phyloP scores from a whole-genome alignment of 129 eudicot genomes.

The Helichrysum umbraculigerum region DNA sequence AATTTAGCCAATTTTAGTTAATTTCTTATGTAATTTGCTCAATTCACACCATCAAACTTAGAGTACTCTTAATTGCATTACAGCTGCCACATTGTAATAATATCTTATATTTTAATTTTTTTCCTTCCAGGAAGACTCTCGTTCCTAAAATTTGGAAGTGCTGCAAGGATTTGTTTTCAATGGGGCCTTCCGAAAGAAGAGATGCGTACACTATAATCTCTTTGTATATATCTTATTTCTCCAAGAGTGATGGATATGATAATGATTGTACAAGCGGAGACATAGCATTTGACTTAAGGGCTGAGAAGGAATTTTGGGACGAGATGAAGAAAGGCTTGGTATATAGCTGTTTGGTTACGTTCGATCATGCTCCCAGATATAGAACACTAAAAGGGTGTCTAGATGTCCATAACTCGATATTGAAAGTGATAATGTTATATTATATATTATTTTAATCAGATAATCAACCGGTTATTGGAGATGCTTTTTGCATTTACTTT shows the following conservation, averaged over 20 bases:
- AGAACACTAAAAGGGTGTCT: neutral
- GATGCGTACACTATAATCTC: constrained; percentile 87
- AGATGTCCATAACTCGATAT: neutral
- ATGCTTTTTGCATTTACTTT: neutral
- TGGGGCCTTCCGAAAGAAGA: constrained; percentile 78
- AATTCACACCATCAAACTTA: neutral
- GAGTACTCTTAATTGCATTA: neutral
- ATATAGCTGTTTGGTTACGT: constrained; percentile 22
- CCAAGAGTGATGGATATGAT: constrained; percentile 40
- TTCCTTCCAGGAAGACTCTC: constrained; percentile 48
- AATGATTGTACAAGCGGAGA: constrained; percentile 33
- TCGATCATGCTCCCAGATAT: neutral
- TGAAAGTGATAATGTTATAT: constrained; percentile 1
- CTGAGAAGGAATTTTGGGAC: constrained; percentile 74
- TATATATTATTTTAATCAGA: neutral
- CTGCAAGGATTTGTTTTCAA: constrained; percentile 62
- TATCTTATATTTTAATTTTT: neutral
- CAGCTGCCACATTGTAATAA: neutral
- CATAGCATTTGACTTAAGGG: constrained; percentile 53
- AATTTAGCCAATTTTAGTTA: neutral
- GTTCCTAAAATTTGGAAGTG: constrained; percentile 66
- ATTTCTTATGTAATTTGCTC: neutral
- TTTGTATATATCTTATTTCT: constrained; percentile 58
- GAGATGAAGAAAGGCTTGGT: constrained; percentile 95
- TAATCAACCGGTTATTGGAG: neutral